phyloP scores from a whole-genome alignment of 2,329 filamentous ascomycete genomes.

The Colletotrichum caudatum region DNA sequence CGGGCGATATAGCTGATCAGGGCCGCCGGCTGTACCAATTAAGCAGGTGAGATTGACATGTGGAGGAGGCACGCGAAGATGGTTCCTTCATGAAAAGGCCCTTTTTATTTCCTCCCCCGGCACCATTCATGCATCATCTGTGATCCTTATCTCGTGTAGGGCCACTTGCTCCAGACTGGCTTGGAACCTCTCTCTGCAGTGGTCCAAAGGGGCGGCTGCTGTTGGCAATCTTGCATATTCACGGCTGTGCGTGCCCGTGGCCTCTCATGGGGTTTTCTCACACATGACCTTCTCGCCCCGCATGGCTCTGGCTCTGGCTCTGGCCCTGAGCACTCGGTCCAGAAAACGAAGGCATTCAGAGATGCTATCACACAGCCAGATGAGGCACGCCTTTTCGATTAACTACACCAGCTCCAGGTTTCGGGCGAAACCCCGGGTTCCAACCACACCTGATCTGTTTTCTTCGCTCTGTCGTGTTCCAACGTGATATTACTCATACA shows the following conservation, averaged over 20 bases:
- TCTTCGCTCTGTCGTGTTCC: background rate
- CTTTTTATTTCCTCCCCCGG: background rate
- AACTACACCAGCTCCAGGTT: background rate
- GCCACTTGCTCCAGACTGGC: background rate
- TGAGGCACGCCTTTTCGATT: background rate
- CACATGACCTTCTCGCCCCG: background rate
- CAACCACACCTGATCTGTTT: background rate
- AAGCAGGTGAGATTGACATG: background rate
- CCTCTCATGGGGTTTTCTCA: background rate
- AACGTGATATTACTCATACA: constrained; percentile 17
- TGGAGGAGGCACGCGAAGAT: background rate
- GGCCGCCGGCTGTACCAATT: background rate
- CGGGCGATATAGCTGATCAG: background rate
- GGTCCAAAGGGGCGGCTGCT: background rate
- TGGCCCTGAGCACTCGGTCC: too few species aligned
- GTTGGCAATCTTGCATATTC: background rate
- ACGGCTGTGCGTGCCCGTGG: background rate
- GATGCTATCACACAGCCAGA: background rate
- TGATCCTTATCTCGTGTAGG: background rate
- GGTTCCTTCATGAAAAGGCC: background rate
- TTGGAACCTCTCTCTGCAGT: background rate
- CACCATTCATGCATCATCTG: background rate
- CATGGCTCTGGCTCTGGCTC: background rate
- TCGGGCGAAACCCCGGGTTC: background rate
- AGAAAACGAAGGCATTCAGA: constrained; percentile 8